Conservation (phyloP, 192 early-diverging fungal species). For the Coemansia sp. region DNA sequence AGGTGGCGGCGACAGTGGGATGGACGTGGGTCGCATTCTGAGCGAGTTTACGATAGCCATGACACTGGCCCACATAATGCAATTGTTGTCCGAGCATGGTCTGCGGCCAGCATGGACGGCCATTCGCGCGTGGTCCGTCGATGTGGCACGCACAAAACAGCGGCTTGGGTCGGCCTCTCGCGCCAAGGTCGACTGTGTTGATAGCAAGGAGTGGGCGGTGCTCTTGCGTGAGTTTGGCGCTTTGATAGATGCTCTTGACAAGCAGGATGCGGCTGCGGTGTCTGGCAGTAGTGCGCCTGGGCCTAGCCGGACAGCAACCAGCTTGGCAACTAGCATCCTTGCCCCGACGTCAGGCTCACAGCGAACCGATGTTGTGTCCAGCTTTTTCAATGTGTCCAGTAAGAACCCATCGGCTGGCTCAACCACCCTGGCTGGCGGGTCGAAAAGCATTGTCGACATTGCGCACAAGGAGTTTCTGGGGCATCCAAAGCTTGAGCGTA, state of each 20-base stretch:
- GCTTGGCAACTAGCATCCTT: not conserved
- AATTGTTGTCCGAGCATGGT: conserved; percentile 57
- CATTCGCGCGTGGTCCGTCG: conserved; percentile 36
- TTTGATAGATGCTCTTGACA: conserved; percentile 38
- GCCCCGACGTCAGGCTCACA: not conserved
- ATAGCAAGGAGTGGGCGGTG: conserved; percentile 48
- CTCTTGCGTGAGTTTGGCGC: conserved; percentile 33
- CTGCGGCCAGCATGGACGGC: conserved; percentile 48
- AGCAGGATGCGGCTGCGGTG: not conserved
- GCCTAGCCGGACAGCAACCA: not conserved
- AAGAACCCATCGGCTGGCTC: conserved; percentile 12
- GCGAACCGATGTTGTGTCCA: conserved; percentile 52
- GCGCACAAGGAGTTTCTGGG: conserved; percentile 53
- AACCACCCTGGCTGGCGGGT: not conserved
- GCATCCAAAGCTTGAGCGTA: conserved; percentile 83
- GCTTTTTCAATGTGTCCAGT: conserved; percentile 42
- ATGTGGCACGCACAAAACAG: conserved; percentile 37
- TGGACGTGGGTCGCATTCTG: conserved; percentile 32
- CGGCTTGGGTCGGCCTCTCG: conserved; percentile 34
- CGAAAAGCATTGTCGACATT: conserved; percentile 19
- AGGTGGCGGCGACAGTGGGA: conserved; percentile 11
- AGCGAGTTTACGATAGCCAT: conserved; percentile 64
- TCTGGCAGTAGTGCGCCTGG: not conserved
- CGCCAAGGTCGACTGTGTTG: conserved; percentile 51
- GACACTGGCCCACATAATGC: conserved; percentile 56